Conservation (phyloP, 352 stramenopile species). For the Pythium sp. region DNA sequence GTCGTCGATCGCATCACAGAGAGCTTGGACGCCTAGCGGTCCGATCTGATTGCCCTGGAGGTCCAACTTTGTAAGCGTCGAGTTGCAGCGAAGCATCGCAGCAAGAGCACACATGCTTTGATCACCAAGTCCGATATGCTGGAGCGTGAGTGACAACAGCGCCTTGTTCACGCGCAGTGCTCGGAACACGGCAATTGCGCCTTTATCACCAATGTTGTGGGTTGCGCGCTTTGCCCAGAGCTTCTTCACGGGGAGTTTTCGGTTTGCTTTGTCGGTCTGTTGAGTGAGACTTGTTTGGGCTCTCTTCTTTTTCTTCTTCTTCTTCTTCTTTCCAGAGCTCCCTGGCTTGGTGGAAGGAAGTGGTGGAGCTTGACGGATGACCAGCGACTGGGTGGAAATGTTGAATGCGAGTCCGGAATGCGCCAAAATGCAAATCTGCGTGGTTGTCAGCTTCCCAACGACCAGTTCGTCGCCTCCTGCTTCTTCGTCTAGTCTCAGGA, state of each 20-base stretch:
- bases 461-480: constrained; percentile 10
- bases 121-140: constrained; percentile 50
- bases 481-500: constrained; percentile 34
- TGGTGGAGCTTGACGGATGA: constrained; percentile 24
- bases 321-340: constrained; percentile 8
- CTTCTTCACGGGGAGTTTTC: background rate
- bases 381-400: constrained; percentile 30
- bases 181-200: constrained; percentile 48
- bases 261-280: background rate
- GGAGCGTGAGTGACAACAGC: constrained; percentile 47
- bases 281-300: background rate
- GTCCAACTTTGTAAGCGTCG: constrained; percentile 50
- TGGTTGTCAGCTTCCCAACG: constrained; percentile 20
- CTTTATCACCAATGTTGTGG: constrained; percentile 22
- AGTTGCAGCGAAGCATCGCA: constrained; percentile 59
- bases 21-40: constrained; percentile 37
- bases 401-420: constrained; percentile 41
- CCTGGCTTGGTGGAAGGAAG: constrained; percentile 10
- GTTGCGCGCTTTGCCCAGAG: constrained; percentile 2
- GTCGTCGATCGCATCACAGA: constrained; percentile 59
- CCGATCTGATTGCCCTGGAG: constrained; percentile 55
- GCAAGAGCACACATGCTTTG: constrained; percentile 47
- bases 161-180: constrained; percentile 47
- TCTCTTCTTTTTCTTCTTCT: constrained; percentile 9
- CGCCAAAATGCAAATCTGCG: constrained; percentile 31